Evolutionary conservation across 2,329 filamentous ascomycete species (phyloP).

Genomic region (Diatrype stigma): DNA sequence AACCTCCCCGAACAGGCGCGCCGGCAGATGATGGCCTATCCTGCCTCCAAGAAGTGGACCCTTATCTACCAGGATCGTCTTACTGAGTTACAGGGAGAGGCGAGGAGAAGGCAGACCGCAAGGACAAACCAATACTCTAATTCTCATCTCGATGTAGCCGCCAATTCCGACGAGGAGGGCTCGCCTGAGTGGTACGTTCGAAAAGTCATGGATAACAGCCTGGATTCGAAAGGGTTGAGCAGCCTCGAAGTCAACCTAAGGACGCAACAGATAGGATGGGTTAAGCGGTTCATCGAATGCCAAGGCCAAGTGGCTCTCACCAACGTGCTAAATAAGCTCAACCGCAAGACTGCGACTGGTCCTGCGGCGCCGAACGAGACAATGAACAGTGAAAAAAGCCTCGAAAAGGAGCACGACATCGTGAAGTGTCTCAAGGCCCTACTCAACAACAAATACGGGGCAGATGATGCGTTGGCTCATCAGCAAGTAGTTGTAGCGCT

Average conservation of each 20-base stretch:
- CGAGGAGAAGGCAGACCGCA: slow-evolving; percentile 76
- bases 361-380: slow-evolving; percentile 59
- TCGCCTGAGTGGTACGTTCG: slow-evolving; percentile 98
- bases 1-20: slow-evolving; percentile 92
- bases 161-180: slow-evolving; percentile 86
- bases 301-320: slow-evolving; percentile 96
- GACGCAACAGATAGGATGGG: slow-evolving; percentile 97
- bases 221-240: slow-evolving; percentile 85
- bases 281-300: slow-evolving; percentile 92
- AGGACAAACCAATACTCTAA: slow-evolving; percentile 69
- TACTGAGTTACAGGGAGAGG: slow-evolving; percentile 89
- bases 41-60: slow-evolving; percentile 94
- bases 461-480: slow-evolving; percentile 88
- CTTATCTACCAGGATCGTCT: slow-evolving; percentile 92
- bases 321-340: slow-evolving; percentile 89
- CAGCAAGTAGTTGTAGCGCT: slow-evolving; percentile 87
- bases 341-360: slow-evolving; percentile 75
- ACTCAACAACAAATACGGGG: slow-evolving; percentile 99
- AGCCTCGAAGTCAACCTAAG: slow-evolving; percentile 91
- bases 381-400: slow-evolving; percentile 66
- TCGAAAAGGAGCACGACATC: slow-evolving; percentile 93
- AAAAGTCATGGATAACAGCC: slow-evolving; percentile 92
- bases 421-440: slow-evolving; percentile 95
- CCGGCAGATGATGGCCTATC: slow-evolving; percentile 94
- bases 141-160: slow-evolving; percentile 60